Evolutionary conservation across 768 basidiomycete species (phyloP).

Genomic region (Phylloporus scabripes): DNA sequence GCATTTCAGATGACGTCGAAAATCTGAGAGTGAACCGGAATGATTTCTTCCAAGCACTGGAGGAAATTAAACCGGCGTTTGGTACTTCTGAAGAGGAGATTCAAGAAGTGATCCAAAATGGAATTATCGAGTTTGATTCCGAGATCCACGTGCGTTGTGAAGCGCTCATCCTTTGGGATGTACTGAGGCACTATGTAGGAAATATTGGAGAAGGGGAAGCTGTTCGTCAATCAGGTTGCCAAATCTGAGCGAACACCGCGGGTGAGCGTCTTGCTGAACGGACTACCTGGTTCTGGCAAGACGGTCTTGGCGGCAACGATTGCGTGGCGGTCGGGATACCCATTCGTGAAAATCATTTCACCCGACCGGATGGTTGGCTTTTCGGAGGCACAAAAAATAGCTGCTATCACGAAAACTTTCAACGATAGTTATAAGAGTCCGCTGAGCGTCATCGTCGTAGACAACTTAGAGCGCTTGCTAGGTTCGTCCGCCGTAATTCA

Average conservation of each 20-base stretch:
- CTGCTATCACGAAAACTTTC: constrained; percentile 88
- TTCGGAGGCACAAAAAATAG: constrained; percentile 88
- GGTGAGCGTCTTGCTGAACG: constrained; percentile 86
- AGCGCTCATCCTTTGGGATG: not conserved
- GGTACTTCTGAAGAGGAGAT: constrained; percentile 98
- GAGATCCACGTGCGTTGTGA: constrained; percentile 57
- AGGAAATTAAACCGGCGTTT: constrained; percentile 94
- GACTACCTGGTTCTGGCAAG: constrained; percentile 88
- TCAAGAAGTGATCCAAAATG: constrained; percentile 88
- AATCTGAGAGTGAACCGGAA: constrained; percentile 78
- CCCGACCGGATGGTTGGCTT: constrained; percentile 97
- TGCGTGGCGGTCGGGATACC: constrained; percentile 88
- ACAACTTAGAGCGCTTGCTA: constrained; percentile 87
- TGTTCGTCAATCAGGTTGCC: constrained; percentile 92
- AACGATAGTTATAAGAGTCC: constrained; percentile 97
- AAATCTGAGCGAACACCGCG: constrained; percentile 86
- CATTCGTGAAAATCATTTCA: constrained; percentile 96
- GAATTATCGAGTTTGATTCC: constrained; percentile 83
- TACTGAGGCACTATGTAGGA: constrained; percentile 45
- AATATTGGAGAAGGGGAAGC: constrained; percentile 75
- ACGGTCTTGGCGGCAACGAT: constrained; percentile 93
- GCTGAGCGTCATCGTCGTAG: constrained; percentile 91
- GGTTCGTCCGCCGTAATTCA: constrained; percentile 43
- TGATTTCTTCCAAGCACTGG: constrained; percentile 88
- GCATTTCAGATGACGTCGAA: constrained; percentile 93